Evolutionary conservation across 208 protist genomes (phyloP), one percentile per base, ranked within the genome.

Genomic region (Angomonas desouzai): DNA sequence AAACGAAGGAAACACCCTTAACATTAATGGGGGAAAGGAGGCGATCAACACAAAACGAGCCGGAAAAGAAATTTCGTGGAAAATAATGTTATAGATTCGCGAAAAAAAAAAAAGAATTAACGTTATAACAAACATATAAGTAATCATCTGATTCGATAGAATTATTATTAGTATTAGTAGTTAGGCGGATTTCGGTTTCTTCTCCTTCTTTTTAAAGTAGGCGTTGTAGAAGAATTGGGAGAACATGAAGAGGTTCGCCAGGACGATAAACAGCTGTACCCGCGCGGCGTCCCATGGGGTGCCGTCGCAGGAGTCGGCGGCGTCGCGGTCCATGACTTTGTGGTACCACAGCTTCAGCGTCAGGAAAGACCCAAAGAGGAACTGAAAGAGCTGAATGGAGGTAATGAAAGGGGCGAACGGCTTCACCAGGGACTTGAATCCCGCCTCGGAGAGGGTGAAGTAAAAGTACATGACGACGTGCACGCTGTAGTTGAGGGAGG

Each of bases 381-480:
- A 98, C 76, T 98, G 97, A 1, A 86, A 58, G 23, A 97, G 83
- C 72, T 97, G 93, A 48, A 94, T 47, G 48, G 77, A 61, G 40
- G 93, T 97, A 69, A 97, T 96, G 70, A 92, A 81, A 57, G 81
- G 78, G 32, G 82, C 88, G 53, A 96, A 83, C 0, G 87, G 83
- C 73, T 83, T 82, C 65, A 91, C 71, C 10, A 95, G 57, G 48
- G 79, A 72, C 73, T 83, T 81, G 53, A 77, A 71, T 18, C 87
- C 84, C 18, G 73, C 74, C 45, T 86, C 88, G 18, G 81, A 72
- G 13, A 96, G 61, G 33, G 81, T 76, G 66, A 97, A 98, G 78
- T 98, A 98, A 3, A 86, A 81, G 79, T 98, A 98, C 96, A 98
- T 98, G 81, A 98, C 86, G 25, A 89, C 75, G 77, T 98, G 97